Conservation (phyloP, 306 rosid species). For the Prinsepia uniflora region DNA sequence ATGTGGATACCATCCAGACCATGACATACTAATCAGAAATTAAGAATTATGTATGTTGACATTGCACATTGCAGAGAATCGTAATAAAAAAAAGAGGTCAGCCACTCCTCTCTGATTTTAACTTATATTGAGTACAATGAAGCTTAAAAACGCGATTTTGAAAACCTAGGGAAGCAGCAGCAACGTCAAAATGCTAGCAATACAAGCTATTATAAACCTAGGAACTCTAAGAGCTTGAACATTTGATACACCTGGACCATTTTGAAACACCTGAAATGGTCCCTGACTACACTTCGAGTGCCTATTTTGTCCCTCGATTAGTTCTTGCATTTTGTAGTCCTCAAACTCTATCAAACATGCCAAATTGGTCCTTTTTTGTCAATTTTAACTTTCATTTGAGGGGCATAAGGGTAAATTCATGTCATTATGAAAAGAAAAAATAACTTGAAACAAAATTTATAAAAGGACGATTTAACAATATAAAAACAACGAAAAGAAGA, state of each 20-base stretch:
- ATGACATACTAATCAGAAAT: neutral
- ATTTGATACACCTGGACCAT: neutral
- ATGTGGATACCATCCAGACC: neutral
- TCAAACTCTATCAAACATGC: too few species aligned
- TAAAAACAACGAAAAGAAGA: too few species aligned
- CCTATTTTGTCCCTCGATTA: too few species aligned
- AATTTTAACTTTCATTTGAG: too few species aligned
- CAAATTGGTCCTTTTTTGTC: too few species aligned
- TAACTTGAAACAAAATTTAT: too few species aligned
- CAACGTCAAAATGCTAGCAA: neutral
- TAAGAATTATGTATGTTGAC: neutral
- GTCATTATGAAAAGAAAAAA: too few species aligned
- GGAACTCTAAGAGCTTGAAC: neutral
- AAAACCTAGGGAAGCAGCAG: neutral
- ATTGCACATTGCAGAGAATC: neutral
- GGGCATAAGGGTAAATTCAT: too few species aligned
- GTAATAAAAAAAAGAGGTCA: neutral
- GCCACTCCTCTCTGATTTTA: neutral
- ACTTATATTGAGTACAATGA: neutral
- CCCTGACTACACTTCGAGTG: too few species aligned
- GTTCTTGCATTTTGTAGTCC: too few species aligned
- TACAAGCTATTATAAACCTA: neutral
- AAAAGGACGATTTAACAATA: too few species aligned
- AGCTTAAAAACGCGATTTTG: neutral
- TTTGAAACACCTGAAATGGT: neutral